Evolutionary conservation across 2,329 filamentous ascomycete species (phyloP).

Genomic region (Cylindrodendrum hubeiense): DNA sequence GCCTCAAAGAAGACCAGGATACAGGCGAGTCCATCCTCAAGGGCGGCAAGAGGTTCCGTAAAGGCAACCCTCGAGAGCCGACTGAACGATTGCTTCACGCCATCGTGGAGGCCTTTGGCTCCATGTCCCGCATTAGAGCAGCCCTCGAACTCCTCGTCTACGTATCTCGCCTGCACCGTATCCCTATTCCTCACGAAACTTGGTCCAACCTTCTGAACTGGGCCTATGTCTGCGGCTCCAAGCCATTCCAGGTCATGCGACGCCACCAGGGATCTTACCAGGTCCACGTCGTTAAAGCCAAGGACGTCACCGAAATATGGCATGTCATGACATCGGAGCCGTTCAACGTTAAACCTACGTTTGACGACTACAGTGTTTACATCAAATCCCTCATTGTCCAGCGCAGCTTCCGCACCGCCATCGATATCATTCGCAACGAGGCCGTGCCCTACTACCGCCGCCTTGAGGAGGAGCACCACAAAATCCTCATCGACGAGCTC

Average conservation of each 20-base stretch:
- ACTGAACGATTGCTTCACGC: constrained; percentile 70
- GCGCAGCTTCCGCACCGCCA: constrained; percentile 45
- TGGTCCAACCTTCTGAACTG: constrained; percentile 79
- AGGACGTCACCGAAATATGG: constrained; percentile 67
- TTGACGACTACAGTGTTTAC: constrained; percentile 66
- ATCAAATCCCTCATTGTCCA: constrained; percentile 54
- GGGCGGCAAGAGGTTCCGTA: constrained; percentile 55
- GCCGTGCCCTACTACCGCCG: constrained; percentile 54
- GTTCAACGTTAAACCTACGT: constrained; percentile 67
- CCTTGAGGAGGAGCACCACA: constrained; percentile 41
- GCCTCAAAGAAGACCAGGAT: constrained; percentile 31
- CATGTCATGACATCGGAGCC: constrained; percentile 69
- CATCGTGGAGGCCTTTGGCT: constrained; percentile 77
- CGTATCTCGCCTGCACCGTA: constrained; percentile 69
- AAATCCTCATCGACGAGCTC: constrained; percentile 49
- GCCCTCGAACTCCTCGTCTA: constrained; percentile 72
- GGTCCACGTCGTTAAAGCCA: constrained; percentile 50
- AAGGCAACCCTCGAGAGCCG: constrained; percentile 69
- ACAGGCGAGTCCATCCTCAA: constrained; percentile 40
- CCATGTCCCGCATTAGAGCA: constrained; percentile 70
- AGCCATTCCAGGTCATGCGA: constrained; percentile 53
- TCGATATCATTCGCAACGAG: constrained; percentile 54
- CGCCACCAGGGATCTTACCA: constrained; percentile 44
- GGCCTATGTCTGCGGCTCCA: constrained; percentile 68
- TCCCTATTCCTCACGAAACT: constrained; percentile 67